Evolutionary conservation across 2,329 filamentous ascomycete genomes (phyloP), one percentile per base, ranked within the genome.

Genomic region (Hortaea sp.): DNA sequence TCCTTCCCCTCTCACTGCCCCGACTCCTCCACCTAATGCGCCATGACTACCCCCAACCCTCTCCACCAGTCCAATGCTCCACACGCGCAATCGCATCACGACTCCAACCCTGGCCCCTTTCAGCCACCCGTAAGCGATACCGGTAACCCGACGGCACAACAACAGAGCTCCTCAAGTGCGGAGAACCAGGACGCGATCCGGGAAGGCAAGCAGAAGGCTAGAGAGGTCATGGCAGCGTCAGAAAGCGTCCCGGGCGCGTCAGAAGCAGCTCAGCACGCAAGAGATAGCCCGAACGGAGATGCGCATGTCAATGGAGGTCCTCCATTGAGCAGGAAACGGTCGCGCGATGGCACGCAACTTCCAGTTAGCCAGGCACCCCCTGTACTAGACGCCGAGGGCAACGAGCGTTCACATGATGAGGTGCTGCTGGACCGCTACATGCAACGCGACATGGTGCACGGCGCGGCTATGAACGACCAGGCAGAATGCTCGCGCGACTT

Each of bases 401-500:
- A 35, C 30, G 39, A 53, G 29, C 53, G 51, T 12, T 43, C 53
- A 13, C 54, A 57, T 35, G 51, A 64, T 38, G 56, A 62, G n/a
- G 52, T 60, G 29, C 65, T 79, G 32, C 68, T 85, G 34, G 73
- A 83, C 43, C 74, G 80, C 57, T 84, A 84, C 65, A 74, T 81
- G 43, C 74, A 77, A 54, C 77, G 80, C 57, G 81, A 85, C 57
- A 70, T 81, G 39, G 58, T 78, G 3, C 74, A 81, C 57, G 72
- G 74, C 28, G 75, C 68, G 5, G 71, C 78, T 30, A 54, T 81
- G 49, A 63, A 69, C 39, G 67, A 73, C 37, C 72, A 74, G 49
- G 62, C 65, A 30, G 61, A 67, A 30, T 63, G 65, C 39, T 63
- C 62, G 35, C 59, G 62, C 32, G 57, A 63, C 12, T 52, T 81